phyloP scores from a whole-genome alignment of 2,329 filamentous ascomycete genomes.

The Aureobasidium sp. region DNA sequence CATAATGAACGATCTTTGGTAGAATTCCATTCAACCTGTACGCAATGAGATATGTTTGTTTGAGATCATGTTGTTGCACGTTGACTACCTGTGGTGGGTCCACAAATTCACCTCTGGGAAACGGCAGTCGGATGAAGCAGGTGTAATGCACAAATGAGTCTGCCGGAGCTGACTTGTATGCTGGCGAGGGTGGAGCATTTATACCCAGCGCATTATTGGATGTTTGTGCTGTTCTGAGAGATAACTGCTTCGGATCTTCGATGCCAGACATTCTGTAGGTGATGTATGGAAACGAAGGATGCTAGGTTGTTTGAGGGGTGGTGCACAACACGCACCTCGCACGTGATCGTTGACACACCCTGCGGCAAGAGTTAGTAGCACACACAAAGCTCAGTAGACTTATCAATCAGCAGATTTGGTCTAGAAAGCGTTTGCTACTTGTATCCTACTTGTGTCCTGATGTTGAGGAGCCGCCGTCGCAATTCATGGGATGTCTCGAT shows the following conservation, averaged over 20 bases:
- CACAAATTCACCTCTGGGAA: conserved; percentile 76
- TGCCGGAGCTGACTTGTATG: conserved; percentile 1
- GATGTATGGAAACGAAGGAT: no score
- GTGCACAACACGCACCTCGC: no score
- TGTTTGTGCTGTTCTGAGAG: neutral
- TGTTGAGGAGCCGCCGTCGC: no score
- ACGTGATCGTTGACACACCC: no score
- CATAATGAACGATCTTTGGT: conserved; percentile 82
- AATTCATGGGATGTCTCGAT: no score
- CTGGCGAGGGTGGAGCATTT: conserved; percentile 4
- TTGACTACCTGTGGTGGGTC: conserved; percentile 73
- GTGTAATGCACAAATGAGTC: conserved; percentile 45
- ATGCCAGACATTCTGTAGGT: neutral
- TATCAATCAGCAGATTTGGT: no score
- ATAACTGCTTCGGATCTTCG: neutral
- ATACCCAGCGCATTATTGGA: conserved; percentile 7
- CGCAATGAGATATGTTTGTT: no score
- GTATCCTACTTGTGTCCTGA: no score
- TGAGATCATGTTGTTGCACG: conserved; percentile 28
- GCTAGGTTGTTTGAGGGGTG: no score
- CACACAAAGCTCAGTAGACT: no score
- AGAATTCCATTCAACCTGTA: conserved; percentile 77
- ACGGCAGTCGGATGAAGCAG: conserved; percentile 83
- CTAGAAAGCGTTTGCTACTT: no score
- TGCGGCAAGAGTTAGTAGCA: no score